phyloP scores from a whole-genome alignment of 768 basidiomycete species.

The Mycena rebaudengoi region DNA sequence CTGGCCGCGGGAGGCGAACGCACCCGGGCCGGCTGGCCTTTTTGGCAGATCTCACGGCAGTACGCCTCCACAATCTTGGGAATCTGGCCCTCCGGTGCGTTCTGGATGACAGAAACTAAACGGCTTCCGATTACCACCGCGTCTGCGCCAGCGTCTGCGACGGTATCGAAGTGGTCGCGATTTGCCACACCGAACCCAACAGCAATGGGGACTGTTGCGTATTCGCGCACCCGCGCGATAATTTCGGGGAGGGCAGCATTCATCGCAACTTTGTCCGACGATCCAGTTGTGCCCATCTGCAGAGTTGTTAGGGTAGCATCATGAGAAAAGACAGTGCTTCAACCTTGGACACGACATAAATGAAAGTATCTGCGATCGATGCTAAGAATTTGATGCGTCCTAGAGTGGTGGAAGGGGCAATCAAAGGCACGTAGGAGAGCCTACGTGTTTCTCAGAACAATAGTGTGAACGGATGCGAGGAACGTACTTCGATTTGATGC shows the following conservation, averaged over 20 bases:
- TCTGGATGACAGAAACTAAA: constrained; percentile 82
- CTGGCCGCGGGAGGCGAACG: constrained; percentile 40
- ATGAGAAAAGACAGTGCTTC: constrained; percentile 15
- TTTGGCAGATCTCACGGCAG: constrained; percentile 73
- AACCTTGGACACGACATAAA: constrained; percentile 98
- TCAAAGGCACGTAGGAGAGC: constrained; percentile 92
- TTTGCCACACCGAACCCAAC: constrained; percentile 98
- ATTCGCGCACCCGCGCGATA: constrained; percentile 81
- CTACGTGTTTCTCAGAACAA: constrained; percentile 48
- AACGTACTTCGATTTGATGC: constrained; percentile 78
- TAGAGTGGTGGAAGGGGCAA: constrained; percentile 92
- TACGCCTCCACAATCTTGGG: constrained; percentile 70
- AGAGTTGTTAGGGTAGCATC: constrained; percentile 21
- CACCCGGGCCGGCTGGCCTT: constrained; percentile 45
- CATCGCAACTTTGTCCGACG: constrained; percentile 75
- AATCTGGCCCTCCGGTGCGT: constrained; percentile 57
- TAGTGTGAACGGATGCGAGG: background rate
- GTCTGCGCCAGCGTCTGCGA: constrained; percentile 90
- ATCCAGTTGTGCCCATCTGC: constrained; percentile 97
- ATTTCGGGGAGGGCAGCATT: constrained; percentile 85
- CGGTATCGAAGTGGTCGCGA: constrained; percentile 85
- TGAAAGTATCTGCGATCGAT: constrained; percentile 95
- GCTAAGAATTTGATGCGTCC: constrained; percentile 90
- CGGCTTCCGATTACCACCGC: constrained; percentile 94
- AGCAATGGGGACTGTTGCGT: constrained; percentile 84